Conservation (phyloP, 192 early-diverging fungal species). For the Entophlyctis luteolus region DNA sequence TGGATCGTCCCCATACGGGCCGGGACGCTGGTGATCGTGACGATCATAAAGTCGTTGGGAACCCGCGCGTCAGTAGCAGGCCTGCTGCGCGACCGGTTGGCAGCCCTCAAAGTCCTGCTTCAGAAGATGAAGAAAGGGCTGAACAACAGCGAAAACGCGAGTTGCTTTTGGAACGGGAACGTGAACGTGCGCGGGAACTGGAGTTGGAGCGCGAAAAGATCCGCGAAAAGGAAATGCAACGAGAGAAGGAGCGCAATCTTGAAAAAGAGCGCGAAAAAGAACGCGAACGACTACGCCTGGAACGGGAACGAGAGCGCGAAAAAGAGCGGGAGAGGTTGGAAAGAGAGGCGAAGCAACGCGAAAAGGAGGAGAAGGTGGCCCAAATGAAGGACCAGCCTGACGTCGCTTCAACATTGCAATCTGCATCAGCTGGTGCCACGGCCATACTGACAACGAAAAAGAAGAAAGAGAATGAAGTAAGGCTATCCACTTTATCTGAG, state of each 20-base stretch:
- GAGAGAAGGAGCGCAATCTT: constrained; percentile 26
- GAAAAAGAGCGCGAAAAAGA: constrained; percentile 24
- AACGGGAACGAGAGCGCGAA: constrained; percentile 24
- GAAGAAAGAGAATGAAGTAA: constrained; percentile 56
- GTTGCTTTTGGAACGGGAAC: background rate
- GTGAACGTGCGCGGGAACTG: constrained; percentile 17
- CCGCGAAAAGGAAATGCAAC: constrained; percentile 24
- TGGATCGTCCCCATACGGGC: too few relatives aligned
- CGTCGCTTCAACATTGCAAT: background rate
- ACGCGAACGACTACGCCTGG: constrained; percentile 18
- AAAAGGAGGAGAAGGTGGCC: constrained; percentile 4
- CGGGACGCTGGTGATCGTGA: too few relatives aligned
- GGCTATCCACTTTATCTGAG: constrained; percentile 85
- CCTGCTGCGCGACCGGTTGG: background rate
- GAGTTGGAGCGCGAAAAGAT: constrained; percentile 14
- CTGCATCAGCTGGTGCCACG: background rate
- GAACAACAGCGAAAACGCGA: constrained; percentile 29
- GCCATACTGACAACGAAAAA: constrained; percentile 24
- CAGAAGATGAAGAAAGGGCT: too few relatives aligned
- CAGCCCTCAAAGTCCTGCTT: constrained; percentile 1
- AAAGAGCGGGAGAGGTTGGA: constrained; percentile 17
- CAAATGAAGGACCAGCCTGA: background rate
- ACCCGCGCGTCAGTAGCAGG: background rate
- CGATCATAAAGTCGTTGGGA: too few relatives aligned
- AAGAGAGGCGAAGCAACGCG: constrained; percentile 8